Conservation (phyloP, 2,329 filamentous ascomycete genomes). For the Alternaria incomplexa region DNA sequence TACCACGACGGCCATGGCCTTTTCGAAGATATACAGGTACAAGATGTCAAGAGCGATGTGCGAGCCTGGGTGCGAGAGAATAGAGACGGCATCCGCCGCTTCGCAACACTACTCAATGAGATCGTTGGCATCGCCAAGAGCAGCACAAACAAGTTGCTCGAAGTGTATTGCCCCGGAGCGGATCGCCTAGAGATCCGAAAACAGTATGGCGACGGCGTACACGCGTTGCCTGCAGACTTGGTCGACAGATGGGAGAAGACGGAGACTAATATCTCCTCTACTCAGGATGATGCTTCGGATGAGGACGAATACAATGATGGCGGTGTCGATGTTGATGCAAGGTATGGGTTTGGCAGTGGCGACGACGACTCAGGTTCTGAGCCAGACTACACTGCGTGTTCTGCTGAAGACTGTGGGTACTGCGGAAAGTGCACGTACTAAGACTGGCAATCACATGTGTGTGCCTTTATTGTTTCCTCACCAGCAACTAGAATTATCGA, state of each 20-base stretch:
- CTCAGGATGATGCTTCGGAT: neutral
- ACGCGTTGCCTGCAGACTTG: slow-evolving; percentile 27
- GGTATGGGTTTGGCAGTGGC: slow-evolving; percentile 7
- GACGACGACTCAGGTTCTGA: slow-evolving; percentile 29
- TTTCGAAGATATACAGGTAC: slow-evolving; percentile 53
- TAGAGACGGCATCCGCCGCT: slow-evolving; percentile 28
- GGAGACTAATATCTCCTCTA: neutral
- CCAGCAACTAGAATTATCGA: neutral
- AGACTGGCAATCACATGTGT: neutral
- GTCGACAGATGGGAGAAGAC: slow-evolving; percentile 17
- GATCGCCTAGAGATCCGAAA: slow-evolving; percentile 46
- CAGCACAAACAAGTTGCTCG: slow-evolving; percentile 30
- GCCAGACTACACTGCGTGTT: slow-evolving; percentile 48
- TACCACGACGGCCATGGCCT: slow-evolving; percentile 53
- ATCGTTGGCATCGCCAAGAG: slow-evolving; percentile 36
- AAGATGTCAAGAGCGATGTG: slow-evolving; percentile 47
- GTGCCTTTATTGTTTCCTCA: neutral
- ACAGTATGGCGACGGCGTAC: slow-evolving; percentile 31
- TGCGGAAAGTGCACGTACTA: slow-evolving; percentile 46
- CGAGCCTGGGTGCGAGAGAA: slow-evolving; percentile 53
- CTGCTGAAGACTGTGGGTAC: slow-evolving; percentile 44
- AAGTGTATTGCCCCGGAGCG: slow-evolving; percentile 41
- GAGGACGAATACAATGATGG: neutral
- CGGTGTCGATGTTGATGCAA: neutral
- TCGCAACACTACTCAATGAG: slow-evolving; percentile 39